These are phyloP conservation scores for Lepidium africanum DNA, from an alignment of 345 rosid genomes.

Conservation along the genomic window DNA sequence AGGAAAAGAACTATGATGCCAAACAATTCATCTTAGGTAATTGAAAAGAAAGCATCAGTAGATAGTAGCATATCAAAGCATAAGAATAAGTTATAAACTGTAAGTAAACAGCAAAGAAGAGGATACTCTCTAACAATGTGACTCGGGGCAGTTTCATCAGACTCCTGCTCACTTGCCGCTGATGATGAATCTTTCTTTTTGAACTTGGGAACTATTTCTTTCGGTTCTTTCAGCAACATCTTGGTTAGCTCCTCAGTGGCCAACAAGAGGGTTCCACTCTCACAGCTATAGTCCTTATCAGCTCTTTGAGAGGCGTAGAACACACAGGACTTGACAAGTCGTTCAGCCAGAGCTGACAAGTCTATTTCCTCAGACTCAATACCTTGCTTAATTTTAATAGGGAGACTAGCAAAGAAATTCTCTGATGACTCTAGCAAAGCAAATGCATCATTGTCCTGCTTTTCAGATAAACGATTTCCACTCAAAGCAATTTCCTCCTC, in stretches of 20 bases:
- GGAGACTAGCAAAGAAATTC: slow-evolving; percentile 48
- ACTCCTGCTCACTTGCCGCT: slow-evolving; percentile 25
- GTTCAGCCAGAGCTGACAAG: slow-evolving; percentile 64
- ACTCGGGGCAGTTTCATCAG: slow-evolving; percentile 31
- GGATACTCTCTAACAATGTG: slow-evolving; percentile 77
- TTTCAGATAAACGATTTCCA: slow-evolving; percentile 37
- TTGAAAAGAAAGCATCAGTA: background rate
- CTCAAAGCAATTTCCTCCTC: slow-evolving; percentile 55
- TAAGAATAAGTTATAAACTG: background rate
- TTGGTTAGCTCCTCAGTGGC: slow-evolving; percentile 45
- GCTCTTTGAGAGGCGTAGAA: slow-evolving; percentile 50
- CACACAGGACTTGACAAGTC: slow-evolving; percentile 62
- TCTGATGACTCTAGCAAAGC: slow-evolving; percentile 47
- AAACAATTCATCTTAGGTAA: background rate
- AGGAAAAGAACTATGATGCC: slow-evolving; percentile 32
- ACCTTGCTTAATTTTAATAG: slow-evolving; percentile 61
- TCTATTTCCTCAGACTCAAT: slow-evolving; percentile 70
- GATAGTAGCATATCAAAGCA: slow-evolving; percentile 4
- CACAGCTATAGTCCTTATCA: slow-evolving; percentile 34
- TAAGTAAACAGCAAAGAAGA: slow-evolving; percentile 8
- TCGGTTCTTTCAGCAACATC: slow-evolving; percentile 66
- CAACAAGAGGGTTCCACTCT: slow-evolving; percentile 29
- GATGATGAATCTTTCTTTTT: slow-evolving; percentile 32
- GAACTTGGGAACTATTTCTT: slow-evolving; percentile 47
- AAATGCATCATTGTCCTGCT: slow-evolving; percentile 43